A percentile compares a stretch with the other conserved stretches of the same genome.
These are phyloP conservation scores for Olyra latifolia DNA, from an alignment of 176 grass and related monocot genomes.

Conservation along the genomic window DNA sequence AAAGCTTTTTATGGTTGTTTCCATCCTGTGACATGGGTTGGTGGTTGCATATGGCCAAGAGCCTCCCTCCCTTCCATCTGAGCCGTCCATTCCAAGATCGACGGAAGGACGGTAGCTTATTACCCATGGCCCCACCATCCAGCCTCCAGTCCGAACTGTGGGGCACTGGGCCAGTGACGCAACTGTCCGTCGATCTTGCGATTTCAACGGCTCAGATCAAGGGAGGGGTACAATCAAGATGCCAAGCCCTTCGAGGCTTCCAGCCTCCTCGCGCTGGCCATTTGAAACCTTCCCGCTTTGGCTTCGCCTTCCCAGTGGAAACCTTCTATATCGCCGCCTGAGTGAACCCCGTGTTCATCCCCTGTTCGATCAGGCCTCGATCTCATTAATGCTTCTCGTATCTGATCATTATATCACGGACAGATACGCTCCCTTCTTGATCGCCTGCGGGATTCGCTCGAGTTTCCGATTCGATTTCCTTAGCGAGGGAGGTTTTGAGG, in stretches of 20 bases:
- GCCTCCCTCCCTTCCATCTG: too few relatives aligned
- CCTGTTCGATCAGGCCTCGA: not conserved
- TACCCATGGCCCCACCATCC: too few relatives aligned
- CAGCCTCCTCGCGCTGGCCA: not conserved
- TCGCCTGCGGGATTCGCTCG: not conserved
- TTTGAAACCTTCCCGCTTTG: slow-evolving; percentile 46
- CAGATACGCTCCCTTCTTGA: not conserved
- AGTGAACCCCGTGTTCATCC: not conserved
- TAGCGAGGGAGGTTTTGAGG: not conserved
- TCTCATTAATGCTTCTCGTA: slow-evolving; percentile 10
- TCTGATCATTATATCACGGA: not conserved
- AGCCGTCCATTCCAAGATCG: too few relatives aligned
- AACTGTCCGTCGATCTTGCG: not conserved
- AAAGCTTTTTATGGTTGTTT: too few relatives aligned
- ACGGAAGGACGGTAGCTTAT: too few relatives aligned
- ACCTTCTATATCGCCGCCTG: not conserved
- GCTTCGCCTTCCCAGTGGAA: not conserved
- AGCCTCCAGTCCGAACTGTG: too few relatives aligned
- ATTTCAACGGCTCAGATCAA: not conserved
- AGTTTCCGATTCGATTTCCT: not conserved
- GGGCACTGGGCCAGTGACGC: not conserved
- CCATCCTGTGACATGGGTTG: too few relatives aligned
- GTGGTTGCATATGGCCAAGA: too few relatives aligned
- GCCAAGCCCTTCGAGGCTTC: not conserved
- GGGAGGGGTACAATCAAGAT: not conserved